Base-by-base conservation (phyloP, 257 asterid species). In the Anisodus tanguticus region DNA sequence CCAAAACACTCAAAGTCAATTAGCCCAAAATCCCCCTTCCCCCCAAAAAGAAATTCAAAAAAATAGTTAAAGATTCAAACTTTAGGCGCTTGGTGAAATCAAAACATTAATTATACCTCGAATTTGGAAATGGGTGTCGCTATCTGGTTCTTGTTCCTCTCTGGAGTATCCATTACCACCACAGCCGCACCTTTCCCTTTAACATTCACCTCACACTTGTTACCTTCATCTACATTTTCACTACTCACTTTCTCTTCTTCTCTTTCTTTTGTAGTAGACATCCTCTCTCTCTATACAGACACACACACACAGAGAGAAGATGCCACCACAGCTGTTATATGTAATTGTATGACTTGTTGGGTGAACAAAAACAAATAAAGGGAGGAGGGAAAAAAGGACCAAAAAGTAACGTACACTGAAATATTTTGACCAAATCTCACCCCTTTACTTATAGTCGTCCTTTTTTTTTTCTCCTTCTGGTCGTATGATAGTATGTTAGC, bases 131-230 rank as follows among this genome's bases (percentile, higher is more conserved):
- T 31, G 53, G 97, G 90, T 0, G 92, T 79, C 5, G 91, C 89
- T 92, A 94, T 94, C 95, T 96, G 98, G 87, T 22, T 89, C 90
- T 89, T 93, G 90, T 90, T 90, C 89, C 94, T 91, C 76, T 92
- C 94, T 2, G 99, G 99, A 63, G 99, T 96, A 70, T 92, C 99
- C 98, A 94, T 93, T 85, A 91, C 92, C 85, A 87, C 93, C 49
- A 82, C 83, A 6, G 59, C 4, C 57, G 1, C 26, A 22, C 31
- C 71, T 45, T 45, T 47, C n/a, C n/a, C 85, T 70, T 83, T 81
- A 11, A 43, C 87, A 49, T 57, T 81, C 71, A 37, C 79, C 53
- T 62, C 88, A 31, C 39, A 80, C 72, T 49, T 49, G 8, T 15
- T 13, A 81, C n/a, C 85, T 71, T 83, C 63, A 17, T 45, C 82